Evolutionary conservation across 257 asterid species (phyloP), one percentile per base, ranked within the genome.

Genomic region (Jacaranda mimosifolia): DNA sequence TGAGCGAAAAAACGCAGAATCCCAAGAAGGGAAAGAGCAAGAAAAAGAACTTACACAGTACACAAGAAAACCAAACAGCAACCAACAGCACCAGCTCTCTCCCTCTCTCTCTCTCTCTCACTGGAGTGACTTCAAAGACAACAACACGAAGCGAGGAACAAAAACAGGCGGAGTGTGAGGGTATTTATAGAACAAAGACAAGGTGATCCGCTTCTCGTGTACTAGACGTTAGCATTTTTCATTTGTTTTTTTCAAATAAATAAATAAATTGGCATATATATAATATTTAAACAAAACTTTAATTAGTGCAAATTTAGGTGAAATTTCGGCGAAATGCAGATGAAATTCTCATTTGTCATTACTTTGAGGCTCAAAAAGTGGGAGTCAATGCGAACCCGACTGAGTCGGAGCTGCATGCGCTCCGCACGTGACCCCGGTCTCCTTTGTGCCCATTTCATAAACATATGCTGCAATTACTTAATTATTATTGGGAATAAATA

Each of bases 141-240:
- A 59, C 40, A 67, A 26, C 32, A 53, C 18, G 21, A 19, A 60
- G 48, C 56, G 18, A 38, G 32, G 32, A 26, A 26, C 32, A 72
- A 81, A 18, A 39, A 32, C 72, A 32, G 19, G 56, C 53, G 53
- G 72, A 17, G 39, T 2, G 17, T 45, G 73, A 64, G 14, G 66
- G 81, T 89, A 87, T 87, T 86, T 89, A 89, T 87, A 78, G 91
- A 84, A 40, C 13, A 63, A 80, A 68, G 73, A 77, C 52, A 71
- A 77, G 77, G 83, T 60, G 90, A 91, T 89, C 97, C 92, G 89
- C 67, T 78, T 86, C 76, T 84, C 82, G 17, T 75, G 93, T 65
- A 73, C 60, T 77, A 21, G 60, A 82, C 87, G 89, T 82, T 79
- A 70, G 36, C 14, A 43, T 6, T 62, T 26, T 13, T 26, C 35